Evolutionary conservation across 2,329 filamentous ascomycete species (phyloP), one percentile per base, ranked within the genome.

Genomic region (Ilyonectria sp.): DNA sequence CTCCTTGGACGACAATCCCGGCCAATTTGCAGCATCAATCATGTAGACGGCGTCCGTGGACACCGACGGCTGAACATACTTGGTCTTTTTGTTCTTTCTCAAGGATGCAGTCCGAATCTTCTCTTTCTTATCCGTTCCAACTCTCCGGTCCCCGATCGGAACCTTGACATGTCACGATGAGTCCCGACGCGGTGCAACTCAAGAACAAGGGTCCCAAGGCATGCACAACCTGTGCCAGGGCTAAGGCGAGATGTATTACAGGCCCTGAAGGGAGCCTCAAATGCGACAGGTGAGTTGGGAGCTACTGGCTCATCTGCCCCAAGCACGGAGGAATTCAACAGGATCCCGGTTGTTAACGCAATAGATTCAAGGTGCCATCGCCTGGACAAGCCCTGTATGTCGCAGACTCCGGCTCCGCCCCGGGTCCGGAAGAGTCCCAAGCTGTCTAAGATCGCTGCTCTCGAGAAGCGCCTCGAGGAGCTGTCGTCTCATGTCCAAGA

Each of bases 181-280:
- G 63, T 55, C 63, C 66, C 50, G 62, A 54, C 31, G 35, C 49
- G 40, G 57, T 63, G 58, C 72, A 79, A 63, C 61, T 71, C 15
- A 74, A 74, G 52, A 78, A 77, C 71, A 85, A 82, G 68, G 85
- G 85, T 13, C 85, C 85, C 4, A 83, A 84, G 70, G 85, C 85
- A 49, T 87, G 85, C 71, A 79, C 79, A 1, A 86, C 84, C 2
- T 87, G 85, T 71, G 85, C 85, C 65, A 85, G 83, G 70, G 85
- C 85, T n/a, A 87, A 87, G 73, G 82, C 84, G 33, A 80, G 85
- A 71, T 87, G 85, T 50, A 82, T 86, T 29, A 79, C 83, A 0
- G 82, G 85, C 3, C 81, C 82, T 10, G 74, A 76, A 15, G 79
- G 76, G 6, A 77, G 74, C 37, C 77, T 79, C 60, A 83, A 84